Percentiles rank a stretch among this genome's conserved stretches.
These are phyloP conservation scores for Grosmannia huntii DNA, from an alignment of 2,329 filamentous ascomycete genomes.

Conservation along the genomic window DNA sequence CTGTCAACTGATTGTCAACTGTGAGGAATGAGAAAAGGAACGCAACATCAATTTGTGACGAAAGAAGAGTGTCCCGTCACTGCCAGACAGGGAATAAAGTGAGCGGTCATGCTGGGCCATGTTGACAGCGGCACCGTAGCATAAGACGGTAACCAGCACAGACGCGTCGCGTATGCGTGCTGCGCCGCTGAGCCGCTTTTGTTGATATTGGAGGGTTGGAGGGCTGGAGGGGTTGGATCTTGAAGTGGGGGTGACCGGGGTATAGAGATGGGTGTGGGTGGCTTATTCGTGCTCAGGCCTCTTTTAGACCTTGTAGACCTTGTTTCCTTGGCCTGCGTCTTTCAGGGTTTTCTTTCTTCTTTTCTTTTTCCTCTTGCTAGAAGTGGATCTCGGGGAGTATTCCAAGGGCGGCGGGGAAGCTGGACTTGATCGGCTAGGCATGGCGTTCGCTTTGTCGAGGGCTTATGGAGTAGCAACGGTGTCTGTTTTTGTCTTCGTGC, in stretches of 20 bases:
- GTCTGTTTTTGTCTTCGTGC: background rate
- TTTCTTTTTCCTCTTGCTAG: background rate
- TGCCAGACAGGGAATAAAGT: background rate
- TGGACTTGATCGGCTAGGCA: background rate
- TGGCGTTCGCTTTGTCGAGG: background rate
- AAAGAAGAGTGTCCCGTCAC: background rate
- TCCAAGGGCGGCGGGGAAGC: background rate
- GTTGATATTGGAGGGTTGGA: background rate
- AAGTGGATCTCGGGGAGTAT: background rate
- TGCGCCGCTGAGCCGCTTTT: background rate
- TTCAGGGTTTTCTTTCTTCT: background rate
- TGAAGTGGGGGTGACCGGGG: background rate
- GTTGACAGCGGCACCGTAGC: background rate
- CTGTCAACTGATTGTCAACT: background rate
- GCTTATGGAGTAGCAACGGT: background rate
- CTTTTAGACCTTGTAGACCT: background rate
- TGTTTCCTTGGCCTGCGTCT: background rate
- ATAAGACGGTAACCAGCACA: background rate
- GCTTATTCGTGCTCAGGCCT: background rate
- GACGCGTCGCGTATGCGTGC: conserved; percentile 2
- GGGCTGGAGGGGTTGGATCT: background rate
- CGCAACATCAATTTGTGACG: background rate
- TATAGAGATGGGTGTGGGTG: background rate
- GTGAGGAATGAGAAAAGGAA: background rate
- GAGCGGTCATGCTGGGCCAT: background rate